Evolutionary conservation across 768 basidiomycete genomes (phyloP).

Genomic region (Solioccasus polychromus): DNA sequence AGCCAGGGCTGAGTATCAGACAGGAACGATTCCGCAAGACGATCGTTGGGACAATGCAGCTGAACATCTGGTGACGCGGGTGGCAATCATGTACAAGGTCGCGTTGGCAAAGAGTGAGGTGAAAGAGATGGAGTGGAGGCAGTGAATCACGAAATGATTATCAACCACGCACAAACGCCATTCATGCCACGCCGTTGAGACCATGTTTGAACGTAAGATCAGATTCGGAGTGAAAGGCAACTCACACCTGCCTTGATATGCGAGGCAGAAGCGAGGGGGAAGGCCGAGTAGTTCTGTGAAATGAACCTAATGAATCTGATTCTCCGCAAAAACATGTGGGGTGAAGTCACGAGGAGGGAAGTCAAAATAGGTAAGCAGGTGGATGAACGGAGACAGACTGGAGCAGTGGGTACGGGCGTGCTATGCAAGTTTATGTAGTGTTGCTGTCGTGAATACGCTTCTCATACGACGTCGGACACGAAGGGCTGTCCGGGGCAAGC

Average conservation of each 20-base stretch:
- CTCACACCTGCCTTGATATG: constrained; percentile 24
- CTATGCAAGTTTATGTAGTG: constrained; percentile 6
- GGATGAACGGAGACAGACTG: constrained; percentile 1
- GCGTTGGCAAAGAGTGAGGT: background rate
- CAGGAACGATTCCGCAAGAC: background rate
- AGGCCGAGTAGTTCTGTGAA: constrained; percentile 13
- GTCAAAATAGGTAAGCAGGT: constrained; percentile 17
- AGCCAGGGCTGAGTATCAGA: constrained; percentile 8
- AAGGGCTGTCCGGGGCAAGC: constrained; percentile 8
- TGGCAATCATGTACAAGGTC: background rate
- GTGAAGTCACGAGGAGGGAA: constrained; percentile 21
- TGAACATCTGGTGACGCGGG: background rate
- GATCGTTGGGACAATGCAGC: background rate
- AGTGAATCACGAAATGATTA: constrained; percentile 11
- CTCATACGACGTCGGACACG: background rate
- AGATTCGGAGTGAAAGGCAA: constrained; percentile 10
- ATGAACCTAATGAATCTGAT: constrained; percentile 24
- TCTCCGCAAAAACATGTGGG: constrained; percentile 30
- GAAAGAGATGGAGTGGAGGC: constrained; percentile 3
- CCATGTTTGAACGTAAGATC: constrained; percentile 17
- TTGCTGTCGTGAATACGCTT: constrained; percentile 5
- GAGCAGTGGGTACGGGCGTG: background rate
- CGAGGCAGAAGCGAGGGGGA: constrained; percentile 23
- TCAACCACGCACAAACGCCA: constrained; percentile 23
- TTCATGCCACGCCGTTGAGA: constrained; percentile 5